These are phyloP conservation scores for Aspergillus jensenii DNA, from an alignment of 2,329 filamentous ascomycete genomes.

Conservation along the genomic window DNA sequence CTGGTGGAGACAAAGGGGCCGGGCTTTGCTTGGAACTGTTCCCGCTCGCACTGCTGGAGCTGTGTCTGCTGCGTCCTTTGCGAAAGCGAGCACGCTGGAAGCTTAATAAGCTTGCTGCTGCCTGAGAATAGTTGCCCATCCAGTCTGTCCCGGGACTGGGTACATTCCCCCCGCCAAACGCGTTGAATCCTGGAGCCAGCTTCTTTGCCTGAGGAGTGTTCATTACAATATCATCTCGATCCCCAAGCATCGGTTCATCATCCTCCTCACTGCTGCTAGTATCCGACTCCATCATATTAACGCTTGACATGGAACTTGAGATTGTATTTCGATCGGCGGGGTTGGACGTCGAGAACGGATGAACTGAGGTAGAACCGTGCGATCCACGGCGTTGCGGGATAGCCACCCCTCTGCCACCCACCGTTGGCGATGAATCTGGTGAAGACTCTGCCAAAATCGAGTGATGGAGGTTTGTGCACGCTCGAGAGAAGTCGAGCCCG, in stretches of 20 bases:
- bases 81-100: conserved; percentile 66
- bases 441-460: conserved; percentile 89
- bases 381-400: conserved; percentile 61
- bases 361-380: conserved; percentile 58
- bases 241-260: conserved; percentile 62
- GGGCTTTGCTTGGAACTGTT: conserved; percentile 67
- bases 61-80: conserved; percentile 62
- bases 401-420: conserved; percentile 66
- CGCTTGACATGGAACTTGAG: conserved; percentile 79
- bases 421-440: conserved; percentile 85
- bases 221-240: conserved; percentile 74
- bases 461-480: conserved; percentile 91
- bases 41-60: conserved; percentile 68
- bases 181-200: conserved; percentile 45
- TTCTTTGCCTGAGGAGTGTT: conserved; percentile 74
- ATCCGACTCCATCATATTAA: conserved; percentile 76
- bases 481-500: conserved; percentile 88
- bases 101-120: conserved; percentile 74
- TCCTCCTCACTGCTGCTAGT: conserved; percentile 70
- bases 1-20: conserved; percentile 76
- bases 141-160: conserved; percentile 61
- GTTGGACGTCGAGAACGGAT: conserved; percentile 70
- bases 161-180: conserved; percentile 48
- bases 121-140: conserved; percentile 64
- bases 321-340: conserved; percentile 69